Percentiles rank a stretch among this genome's conserved stretches.
phyloP scores from a whole-genome alignment of 1,284 basidiomycete species.

The Boletus semigastroideus region DNA sequence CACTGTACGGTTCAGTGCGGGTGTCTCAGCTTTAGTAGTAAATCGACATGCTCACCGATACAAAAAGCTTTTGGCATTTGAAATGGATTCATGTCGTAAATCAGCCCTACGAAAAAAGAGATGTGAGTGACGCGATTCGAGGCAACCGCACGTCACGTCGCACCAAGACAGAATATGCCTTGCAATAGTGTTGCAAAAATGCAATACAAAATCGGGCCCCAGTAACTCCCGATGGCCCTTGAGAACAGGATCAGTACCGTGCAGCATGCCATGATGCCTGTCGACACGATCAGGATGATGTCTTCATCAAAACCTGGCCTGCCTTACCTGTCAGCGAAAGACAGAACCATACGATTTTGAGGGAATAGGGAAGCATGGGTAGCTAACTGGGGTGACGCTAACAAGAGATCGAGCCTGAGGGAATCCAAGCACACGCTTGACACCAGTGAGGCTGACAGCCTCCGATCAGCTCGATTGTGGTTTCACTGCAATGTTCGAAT shows the following conservation, averaged over 20 bases:
- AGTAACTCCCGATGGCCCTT: constrained; percentile 21
- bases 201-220: constrained; percentile 23
- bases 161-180: constrained; percentile 31
- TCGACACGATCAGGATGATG: neutral
- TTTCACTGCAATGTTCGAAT: neutral
- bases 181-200: constrained; percentile 27
- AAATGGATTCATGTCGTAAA: constrained; percentile 60
- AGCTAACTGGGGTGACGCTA: neutral
- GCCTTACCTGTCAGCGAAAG: constrained; percentile 25
- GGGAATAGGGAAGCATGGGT: constrained; percentile 29
- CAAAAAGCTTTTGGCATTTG: constrained; percentile 59
- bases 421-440: neutral
- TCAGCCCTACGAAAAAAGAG: constrained; percentile 46
- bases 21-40: neutral
- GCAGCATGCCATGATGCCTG: constrained; percentile 26
- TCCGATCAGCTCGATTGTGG: constrained; percentile 4
- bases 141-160: neutral
- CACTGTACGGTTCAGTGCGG: neutral
- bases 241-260: constrained; percentile 23
- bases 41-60: constrained; percentile 39
- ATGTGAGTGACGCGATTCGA: constrained; percentile 7
- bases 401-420: neutral
- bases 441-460: neutral
- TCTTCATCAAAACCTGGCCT: neutral
- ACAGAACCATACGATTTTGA: constrained; percentile 29